Evolutionary conservation across 2,329 filamentous ascomycete species (phyloP), one percentile per base, ranked within the genome.

Genomic region (Aspergillus japonicus): DNA sequence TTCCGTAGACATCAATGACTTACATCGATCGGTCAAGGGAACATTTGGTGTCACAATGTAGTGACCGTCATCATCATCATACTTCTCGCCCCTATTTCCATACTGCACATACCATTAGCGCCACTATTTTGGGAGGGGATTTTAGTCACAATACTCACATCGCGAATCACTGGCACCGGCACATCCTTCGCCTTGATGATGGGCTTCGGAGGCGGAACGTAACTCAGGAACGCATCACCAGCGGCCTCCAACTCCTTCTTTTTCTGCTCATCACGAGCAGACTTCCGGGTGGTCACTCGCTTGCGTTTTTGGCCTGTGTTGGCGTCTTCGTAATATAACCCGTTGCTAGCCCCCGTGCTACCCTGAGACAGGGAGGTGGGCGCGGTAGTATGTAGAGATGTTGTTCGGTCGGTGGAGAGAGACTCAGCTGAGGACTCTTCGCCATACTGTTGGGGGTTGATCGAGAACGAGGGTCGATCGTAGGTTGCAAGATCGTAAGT

Each of bases 1-100:
- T 31, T 23, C 7, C 24, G 64, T 35, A 47, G 19, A 23, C 14
- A 19, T 19, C n/a, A 6, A 23, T 26, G 23, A 85, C 91, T 76
- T 83, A 96, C 93, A 99, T 85, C 92, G 85, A 49, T 95, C 88
- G 14, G 95, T 96, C 55, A 99, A 81, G 61, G 91, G 87, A 11
- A 90, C 89, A 67, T 96, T 91, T 31, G 93, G 90, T 1, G 90
- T 87, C 23, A 99, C 93, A 67, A 98, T 92, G 73, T 97, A 99
- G 76, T 99, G 95, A 5, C 95, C 95, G 69, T 99, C 95, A 50
- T 97, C 92, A 66, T 99, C 95, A 70, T 99, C 95, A 49, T 95
- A 89, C 73, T 96, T 95, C 67, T 88, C 82, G 65, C 87, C 76
- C 59, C 82, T 80, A 64, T 77, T 78, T 3, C 77, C 73, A 62